Evolutionary conservation across 202 grass and related monocot genomes (phyloP).

Genomic region (Saccharum hybrid): DNA sequence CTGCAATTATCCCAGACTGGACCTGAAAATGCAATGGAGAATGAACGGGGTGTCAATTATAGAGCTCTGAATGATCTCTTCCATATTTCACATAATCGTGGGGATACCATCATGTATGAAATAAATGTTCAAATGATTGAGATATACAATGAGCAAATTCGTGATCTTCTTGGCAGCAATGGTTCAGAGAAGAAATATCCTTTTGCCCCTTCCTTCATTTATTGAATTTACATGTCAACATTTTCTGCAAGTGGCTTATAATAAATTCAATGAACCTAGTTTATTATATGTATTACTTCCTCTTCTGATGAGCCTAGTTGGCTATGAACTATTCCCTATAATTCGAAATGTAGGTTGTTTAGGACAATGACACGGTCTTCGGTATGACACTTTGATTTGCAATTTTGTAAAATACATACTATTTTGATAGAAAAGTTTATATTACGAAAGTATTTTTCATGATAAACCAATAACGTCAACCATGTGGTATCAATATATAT

Average conservation of each 20-base stretch:
- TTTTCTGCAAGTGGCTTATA: slow-evolving; percentile 16
- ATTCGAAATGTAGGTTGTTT: neutral
- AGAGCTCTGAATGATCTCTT: slow-evolving; percentile 86
- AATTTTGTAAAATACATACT: neutral
- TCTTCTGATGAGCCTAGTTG: neutral
- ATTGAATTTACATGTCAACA: neutral
- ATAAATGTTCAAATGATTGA: slow-evolving; percentile 87
- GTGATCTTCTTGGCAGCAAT: slow-evolving; percentile 67
- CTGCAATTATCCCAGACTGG: slow-evolving; percentile 63
- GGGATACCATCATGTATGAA: slow-evolving; percentile 69
- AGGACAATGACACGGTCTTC: neutral
- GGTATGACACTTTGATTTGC: neutral
- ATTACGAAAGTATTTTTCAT: neutral
- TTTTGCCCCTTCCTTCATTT: slow-evolving; percentile 38
- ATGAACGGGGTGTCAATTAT: slow-evolving; percentile 86
- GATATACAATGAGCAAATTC: slow-evolving; percentile 94
- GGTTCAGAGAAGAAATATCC: slow-evolving; percentile 88
- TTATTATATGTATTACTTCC: slow-evolving; percentile 22
- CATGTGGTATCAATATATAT: neutral
- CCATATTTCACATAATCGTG: slow-evolving; percentile 65
- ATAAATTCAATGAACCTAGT: neutral
- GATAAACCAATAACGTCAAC: neutral
- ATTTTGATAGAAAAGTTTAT: neutral
- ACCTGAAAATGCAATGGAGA: slow-evolving; percentile 64
- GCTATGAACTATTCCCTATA: slow-evolving; percentile 5